Evolutionary conservation across 306 rosid genomes (phyloP).

Genomic region (Sindora glabra): DNA sequence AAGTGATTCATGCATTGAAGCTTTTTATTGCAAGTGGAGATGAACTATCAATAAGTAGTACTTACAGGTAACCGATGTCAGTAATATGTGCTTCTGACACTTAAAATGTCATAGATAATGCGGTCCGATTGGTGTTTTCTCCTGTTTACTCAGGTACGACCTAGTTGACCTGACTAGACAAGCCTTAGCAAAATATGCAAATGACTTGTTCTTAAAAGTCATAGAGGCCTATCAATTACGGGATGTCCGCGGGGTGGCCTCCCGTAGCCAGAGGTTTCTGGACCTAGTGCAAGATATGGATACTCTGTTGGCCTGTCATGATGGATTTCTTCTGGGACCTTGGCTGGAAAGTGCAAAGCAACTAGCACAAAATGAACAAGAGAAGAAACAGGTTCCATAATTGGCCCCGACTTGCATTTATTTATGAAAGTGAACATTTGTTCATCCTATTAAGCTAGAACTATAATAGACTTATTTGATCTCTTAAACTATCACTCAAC

Average conservation of each 20-base stretch:
- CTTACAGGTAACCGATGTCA: slow-evolving; percentile 46
- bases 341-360: slow-evolving; percentile 81
- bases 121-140: slow-evolving; percentile 4
- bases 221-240: slow-evolving; percentile 53
- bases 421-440: too few species aligned
- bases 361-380: slow-evolving; percentile 66
- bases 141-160: slow-evolving; percentile 54
- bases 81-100: neutral
- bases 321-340: slow-evolving; percentile 85
- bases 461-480: too few species aligned
- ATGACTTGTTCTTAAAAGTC: slow-evolving; percentile 50
- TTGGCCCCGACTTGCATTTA: too few species aligned
- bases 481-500: too few species aligned
- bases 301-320: slow-evolving; percentile 66
- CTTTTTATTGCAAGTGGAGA: slow-evolving; percentile 64
- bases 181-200: slow-evolving; percentile 74
- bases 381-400: slow-evolving; percentile 78
- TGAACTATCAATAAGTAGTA: slow-evolving; percentile 42
- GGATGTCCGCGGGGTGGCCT: slow-evolving; percentile 26
- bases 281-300: slow-evolving; percentile 71
- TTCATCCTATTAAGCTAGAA: too few species aligned
- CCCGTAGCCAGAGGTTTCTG: slow-evolving; percentile 47
- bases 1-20: slow-evolving; percentile 61
- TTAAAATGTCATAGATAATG: neutral
- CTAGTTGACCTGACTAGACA: slow-evolving; percentile 84